Conservation (phyloP, 208 protist genomes). For the Leishmania tropica region DNA sequence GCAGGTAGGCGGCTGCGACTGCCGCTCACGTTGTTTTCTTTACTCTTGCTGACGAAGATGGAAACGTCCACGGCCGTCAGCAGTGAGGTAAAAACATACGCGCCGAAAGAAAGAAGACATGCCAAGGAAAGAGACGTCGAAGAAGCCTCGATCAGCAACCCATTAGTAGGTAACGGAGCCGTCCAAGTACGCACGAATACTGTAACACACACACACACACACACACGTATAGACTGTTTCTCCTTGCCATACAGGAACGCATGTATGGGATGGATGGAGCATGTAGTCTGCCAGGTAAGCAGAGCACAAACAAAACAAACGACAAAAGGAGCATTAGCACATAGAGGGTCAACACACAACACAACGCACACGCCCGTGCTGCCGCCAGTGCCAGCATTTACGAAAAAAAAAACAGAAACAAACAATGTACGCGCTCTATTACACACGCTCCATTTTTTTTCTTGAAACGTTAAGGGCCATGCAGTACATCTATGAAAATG, state of each 20-base stretch:
- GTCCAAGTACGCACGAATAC: neutral
- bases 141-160: neutral
- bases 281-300: neutral
- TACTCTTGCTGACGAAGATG: conserved; percentile 8
- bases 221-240: conserved; percentile 4
- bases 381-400: neutral
- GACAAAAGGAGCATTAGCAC: neutral
- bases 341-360: neutral
- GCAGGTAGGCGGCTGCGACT: neutral
- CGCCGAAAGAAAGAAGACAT: neutral
- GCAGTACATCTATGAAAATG: neutral
- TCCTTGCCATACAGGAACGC: neutral
- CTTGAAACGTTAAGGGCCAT: neutral
- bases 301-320: neutral
- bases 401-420: neutral
- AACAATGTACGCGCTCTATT: neutral
- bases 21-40: neutral
- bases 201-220: conserved; percentile 5
- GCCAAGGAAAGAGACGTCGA: neutral
- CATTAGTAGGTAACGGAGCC: neutral
- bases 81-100: neutral
- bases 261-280: neutral
- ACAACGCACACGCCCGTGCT: neutral
- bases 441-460: neutral
- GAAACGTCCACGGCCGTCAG: conserved; percentile 7